Conservation (phyloP, 768 basidiomycete genomes). For the Termitomyces sp. region DNA sequence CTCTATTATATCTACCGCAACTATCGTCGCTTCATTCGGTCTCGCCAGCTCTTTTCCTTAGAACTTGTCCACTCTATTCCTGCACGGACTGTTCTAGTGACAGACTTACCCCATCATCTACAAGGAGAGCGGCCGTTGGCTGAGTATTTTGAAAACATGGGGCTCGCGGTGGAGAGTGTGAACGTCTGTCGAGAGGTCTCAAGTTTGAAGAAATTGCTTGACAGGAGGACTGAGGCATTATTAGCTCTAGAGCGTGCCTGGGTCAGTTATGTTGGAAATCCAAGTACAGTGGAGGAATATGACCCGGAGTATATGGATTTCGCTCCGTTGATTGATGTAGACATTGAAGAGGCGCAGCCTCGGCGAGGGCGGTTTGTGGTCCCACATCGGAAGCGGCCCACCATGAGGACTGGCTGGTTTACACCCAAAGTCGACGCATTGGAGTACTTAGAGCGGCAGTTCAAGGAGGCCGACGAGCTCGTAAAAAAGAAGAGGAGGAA, state of each 20-base stretch:
- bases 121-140: constrained; percentile 83
- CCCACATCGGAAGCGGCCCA: constrained; percentile 75
- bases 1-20: constrained; percentile 87
- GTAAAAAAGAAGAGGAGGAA: constrained; percentile 70
- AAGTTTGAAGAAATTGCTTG: constrained; percentile 66
- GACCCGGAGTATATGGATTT: constrained; percentile 62
- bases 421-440: constrained; percentile 80
- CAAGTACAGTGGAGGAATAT: constrained; percentile 79
- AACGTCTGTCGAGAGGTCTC: constrained; percentile 83
- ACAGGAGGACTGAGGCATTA: constrained; percentile 77
- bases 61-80: constrained; percentile 95
- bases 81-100: constrained; percentile 88
- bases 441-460: constrained; percentile 80
- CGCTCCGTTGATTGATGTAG: constrained; percentile 46
- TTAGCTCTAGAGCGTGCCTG: constrained; percentile 79
- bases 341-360: constrained; percentile 49
- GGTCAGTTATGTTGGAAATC: constrained; percentile 92
- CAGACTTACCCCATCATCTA: constrained; percentile 79
- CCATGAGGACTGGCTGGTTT: constrained; percentile 72
- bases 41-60: constrained; percentile 90
- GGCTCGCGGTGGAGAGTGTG: constrained; percentile 87
- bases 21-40: constrained; percentile 83
- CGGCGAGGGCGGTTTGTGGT: constrained; percentile 55
- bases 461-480: constrained; percentile 77
- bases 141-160: constrained; percentile 92